Percentiles rank a stretch among this genome's conserved stretches.
Evolutionary conservation across 2,329 filamentous ascomycete species (phyloP).

Genomic region (Pseudogymnoascus sp.): DNA sequence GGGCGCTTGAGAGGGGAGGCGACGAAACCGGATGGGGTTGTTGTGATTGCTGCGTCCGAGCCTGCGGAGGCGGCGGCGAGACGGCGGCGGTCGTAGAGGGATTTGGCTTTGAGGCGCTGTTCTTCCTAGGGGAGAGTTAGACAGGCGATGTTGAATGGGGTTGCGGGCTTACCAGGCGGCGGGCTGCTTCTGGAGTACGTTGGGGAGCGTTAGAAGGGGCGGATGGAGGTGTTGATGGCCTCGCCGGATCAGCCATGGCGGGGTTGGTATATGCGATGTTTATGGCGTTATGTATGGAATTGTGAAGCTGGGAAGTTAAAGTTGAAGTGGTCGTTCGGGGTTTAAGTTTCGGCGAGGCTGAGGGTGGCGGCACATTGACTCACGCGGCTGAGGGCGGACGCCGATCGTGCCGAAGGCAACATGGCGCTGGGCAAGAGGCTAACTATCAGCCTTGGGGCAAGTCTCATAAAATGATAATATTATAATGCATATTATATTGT

Average conservation of each 20-base stretch:
- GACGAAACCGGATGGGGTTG: conserved; percentile 62
- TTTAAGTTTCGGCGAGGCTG: conserved; percentile 1
- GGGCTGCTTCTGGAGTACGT: neutral
- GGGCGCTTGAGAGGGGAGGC: conserved; percentile 64
- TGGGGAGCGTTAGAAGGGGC: neutral
- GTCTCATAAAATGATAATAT: neutral
- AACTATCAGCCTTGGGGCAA: conserved; percentile 4
- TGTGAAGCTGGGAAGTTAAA: conserved; percentile 14
- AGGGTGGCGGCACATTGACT: neutral
- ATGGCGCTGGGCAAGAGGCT: neutral
- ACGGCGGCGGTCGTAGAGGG: neutral
- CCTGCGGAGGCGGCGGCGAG: conserved; percentile 21
- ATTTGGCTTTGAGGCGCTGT: conserved; percentile 77
- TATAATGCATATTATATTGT: neutral
- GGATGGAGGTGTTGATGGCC: neutral
- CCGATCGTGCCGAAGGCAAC: neutral
- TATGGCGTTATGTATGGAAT: neutral
- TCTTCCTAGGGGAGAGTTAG: conserved; percentile 57
- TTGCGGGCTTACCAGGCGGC: neutral
- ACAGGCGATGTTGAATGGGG: neutral
- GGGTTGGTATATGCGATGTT: neutral
- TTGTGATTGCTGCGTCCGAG: conserved; percentile 33
- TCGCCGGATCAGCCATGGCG: neutral
- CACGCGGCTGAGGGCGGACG: conserved; percentile 2
- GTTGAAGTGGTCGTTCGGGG: neutral